A percentile compares a stretch with the other conserved stretches of the same genome.
These are phyloP conservation scores for Gaultheria prostrata DNA, from an alignment of 148 eudicot genomes.

Conservation along the genomic window DNA sequence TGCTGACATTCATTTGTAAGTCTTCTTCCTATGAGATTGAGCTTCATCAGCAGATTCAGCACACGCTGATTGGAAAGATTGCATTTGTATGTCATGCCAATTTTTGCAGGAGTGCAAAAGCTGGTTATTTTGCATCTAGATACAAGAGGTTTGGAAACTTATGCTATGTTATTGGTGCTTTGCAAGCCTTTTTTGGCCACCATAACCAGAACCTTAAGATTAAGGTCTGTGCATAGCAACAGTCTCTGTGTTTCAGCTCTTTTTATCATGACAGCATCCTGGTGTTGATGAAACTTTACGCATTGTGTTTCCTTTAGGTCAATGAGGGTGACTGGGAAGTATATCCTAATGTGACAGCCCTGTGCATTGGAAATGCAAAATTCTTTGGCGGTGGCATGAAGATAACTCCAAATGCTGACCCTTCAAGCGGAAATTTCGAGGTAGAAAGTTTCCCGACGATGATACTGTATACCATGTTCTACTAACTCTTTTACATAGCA, in stretches of 20 bases:
- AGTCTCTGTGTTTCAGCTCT: background rate
- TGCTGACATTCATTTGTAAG: constrained; percentile 98
- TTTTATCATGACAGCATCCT: background rate
- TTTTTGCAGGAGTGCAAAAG: constrained; percentile 88
- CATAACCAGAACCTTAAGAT: constrained; percentile 71
- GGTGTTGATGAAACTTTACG: background rate
- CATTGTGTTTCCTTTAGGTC: constrained; percentile 38
- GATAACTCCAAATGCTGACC: constrained; percentile 89
- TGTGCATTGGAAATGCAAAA: constrained; percentile 94
- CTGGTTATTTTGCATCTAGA: constrained; percentile 90
- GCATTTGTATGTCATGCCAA: constrained; percentile 8
- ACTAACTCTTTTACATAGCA: background rate
- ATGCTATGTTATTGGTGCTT: constrained; percentile 91
- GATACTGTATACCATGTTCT: background rate
- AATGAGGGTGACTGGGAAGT: constrained; percentile 90
- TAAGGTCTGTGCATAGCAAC: constrained; percentile 45
- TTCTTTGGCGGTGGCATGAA: constrained; percentile 99
- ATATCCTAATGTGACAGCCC: constrained; percentile 80
- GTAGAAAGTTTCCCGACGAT: constrained; percentile 28
- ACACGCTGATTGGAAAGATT: background rate
- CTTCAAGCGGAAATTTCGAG: constrained; percentile 77
- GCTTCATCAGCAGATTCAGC: background rate
- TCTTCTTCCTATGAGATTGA: background rate
- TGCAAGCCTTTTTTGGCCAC: constrained; percentile 94
- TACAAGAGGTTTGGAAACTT: constrained; percentile 91